Percentiles rank a stretch among this genome's conserved stretches.
Evolutionary conservation across 179 eudicot genomes (phyloP).

Genomic region (Pouteria campechiana): DNA sequence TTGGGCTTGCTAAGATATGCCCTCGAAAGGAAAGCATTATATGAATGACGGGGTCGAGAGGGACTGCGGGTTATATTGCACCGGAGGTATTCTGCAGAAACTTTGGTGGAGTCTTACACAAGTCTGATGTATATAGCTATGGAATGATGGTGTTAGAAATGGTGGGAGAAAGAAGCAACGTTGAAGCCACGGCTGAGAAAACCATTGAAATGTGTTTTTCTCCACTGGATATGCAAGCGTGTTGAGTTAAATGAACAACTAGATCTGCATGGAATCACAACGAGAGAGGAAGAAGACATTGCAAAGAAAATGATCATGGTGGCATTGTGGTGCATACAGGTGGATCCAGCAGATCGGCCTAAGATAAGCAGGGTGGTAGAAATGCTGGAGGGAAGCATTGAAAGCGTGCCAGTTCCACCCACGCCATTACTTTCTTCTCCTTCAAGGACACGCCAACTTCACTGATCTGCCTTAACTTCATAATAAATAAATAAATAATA

Average conservation of each 20-base stretch:
- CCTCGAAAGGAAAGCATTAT: slow-evolving; percentile 8
- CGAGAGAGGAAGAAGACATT: slow-evolving; percentile 6
- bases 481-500: too few species aligned
- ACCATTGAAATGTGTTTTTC: slow-evolving; percentile 17
- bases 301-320: slow-evolving; percentile 18
- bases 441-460: background rate
- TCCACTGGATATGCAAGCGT: slow-evolving; percentile 16
- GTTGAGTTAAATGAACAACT: slow-evolving; percentile 5
- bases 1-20: slow-evolving; percentile 18
- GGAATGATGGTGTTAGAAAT: slow-evolving; percentile 27
- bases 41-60: slow-evolving; percentile 18
- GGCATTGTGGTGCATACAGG: slow-evolving; percentile 25
- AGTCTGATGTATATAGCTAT: slow-evolving; percentile 23
- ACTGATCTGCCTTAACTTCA: too few species aligned
- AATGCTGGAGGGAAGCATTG: slow-evolving; percentile 1
- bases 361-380: background rate
- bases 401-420: background rate
- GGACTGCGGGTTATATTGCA: slow-evolving; percentile 26
- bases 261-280: background rate
- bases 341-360: background rate
- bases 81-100: slow-evolving; percentile 25
- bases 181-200: background rate
- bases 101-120: slow-evolving; percentile 17
- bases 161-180: slow-evolving; percentile 9
- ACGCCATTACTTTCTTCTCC: slow-evolving; percentile 1